These are phyloP conservation scores for Aspergillus tubingensis DNA, from an alignment of 2,329 filamentous ascomycete species.

Conservation along the genomic window DNA sequence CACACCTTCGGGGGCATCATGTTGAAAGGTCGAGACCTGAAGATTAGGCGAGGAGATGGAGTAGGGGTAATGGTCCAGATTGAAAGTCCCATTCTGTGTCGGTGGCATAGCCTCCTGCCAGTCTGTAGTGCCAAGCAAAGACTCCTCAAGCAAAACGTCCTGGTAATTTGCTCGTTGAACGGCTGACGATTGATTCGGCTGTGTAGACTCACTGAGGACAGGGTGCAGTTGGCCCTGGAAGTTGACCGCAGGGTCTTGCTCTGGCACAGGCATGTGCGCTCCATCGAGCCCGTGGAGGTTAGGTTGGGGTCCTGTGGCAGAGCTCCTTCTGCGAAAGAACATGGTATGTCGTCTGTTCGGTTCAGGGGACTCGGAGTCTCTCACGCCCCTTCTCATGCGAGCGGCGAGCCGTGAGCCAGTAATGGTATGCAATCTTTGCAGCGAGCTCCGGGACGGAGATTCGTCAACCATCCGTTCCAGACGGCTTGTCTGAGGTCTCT, in stretches of 20 bases:
- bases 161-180: not conserved
- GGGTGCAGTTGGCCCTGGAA: not conserved
- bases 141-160: not conserved
- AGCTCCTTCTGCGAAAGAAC: constrained; percentile 14
- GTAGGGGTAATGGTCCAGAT: constrained; percentile 29
- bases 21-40: constrained; percentile 25
- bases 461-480: constrained; percentile 26
- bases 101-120: constrained; percentile 16
- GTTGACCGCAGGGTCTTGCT: not conserved
- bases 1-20: constrained; percentile 23
- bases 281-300: constrained; percentile 6
- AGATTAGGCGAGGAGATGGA: constrained; percentile 39
- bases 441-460: constrained; percentile 25
- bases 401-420: constrained; percentile 21
- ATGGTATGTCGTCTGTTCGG: constrained; percentile 16
- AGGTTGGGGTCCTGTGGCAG: constrained; percentile 8
- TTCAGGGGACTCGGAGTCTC: constrained; percentile 19
- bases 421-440: constrained; percentile 34
- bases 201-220: not conserved
- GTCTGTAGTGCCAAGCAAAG: not conserved
- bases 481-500: constrained; percentile 29
- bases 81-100: constrained; percentile 9
- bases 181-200: not conserved
- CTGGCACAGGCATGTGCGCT: not conserved
- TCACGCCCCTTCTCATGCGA: constrained; percentile 22